Evolutionary conservation across 495 filamentous ascomycete species (phyloP).

Genomic region (Aspergillus carlsbadensis): DNA sequence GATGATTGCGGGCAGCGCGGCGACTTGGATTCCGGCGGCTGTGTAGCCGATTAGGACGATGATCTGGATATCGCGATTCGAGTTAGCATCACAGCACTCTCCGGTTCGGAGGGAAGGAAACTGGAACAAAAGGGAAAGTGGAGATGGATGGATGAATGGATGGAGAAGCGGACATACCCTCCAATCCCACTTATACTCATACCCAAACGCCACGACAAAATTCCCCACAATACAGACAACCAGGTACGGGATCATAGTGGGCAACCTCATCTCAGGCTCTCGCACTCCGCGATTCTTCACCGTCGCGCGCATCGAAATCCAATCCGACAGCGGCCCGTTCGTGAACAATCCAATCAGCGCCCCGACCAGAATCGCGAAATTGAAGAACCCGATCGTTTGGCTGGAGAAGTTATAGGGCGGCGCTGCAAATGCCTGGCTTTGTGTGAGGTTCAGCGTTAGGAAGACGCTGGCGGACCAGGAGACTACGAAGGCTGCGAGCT

Average conservation of each 20-base stretch:
- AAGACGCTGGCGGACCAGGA: slow-evolving; percentile 60
- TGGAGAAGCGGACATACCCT: slow-evolving; percentile 22
- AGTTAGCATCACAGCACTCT: too few species aligned
- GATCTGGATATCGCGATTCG: slow-evolving; percentile 17
- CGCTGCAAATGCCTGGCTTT: slow-evolving; percentile 58
- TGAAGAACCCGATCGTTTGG: slow-evolving; percentile 52
- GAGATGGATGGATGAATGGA: not conserved
- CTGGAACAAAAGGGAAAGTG: too few species aligned
- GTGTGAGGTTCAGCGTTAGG: slow-evolving; percentile 63
- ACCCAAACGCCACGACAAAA: slow-evolving; percentile 61
- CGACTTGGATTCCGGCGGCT: slow-evolving; percentile 55
- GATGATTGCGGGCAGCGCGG: slow-evolving; percentile 53
- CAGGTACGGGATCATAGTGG: not conserved
- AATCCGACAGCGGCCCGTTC: slow-evolving; percentile 1
- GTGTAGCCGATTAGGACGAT: slow-evolving; percentile 55
- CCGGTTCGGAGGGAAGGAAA: too few species aligned
- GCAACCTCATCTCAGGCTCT: slow-evolving; percentile 2
- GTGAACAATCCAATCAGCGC: slow-evolving; percentile 33
- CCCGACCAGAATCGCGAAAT: slow-evolving; percentile 47
- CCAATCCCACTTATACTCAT: slow-evolving; percentile 57
- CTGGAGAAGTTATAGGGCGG: slow-evolving; percentile 58
- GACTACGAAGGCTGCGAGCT: slow-evolving; percentile 58
- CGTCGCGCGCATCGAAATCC: not conserved
- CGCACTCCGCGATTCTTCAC: not conserved
- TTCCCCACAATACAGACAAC: slow-evolving; percentile 55